Conservation (phyloP, 495 filamentous ascomycete genomes). For the Trichoderma virens region DNA sequence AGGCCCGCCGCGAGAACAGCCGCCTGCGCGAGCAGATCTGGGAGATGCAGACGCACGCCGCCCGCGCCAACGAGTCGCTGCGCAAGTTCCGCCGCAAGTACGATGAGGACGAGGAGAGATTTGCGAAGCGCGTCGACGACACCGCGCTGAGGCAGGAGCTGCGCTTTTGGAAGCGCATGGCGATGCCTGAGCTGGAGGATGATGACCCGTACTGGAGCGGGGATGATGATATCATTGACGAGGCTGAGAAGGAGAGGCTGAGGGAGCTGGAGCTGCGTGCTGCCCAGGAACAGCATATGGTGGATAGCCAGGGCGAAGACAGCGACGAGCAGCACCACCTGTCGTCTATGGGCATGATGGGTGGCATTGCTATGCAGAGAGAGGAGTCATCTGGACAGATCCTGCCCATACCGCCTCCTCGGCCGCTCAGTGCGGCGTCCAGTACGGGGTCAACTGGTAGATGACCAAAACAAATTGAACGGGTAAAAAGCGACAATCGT, state of each 20-base stretch:
- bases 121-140: slow-evolving; percentile 38
- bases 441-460: slow-evolving; percentile 32
- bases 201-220: slow-evolving; percentile 47
- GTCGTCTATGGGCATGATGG: slow-evolving; percentile 22
- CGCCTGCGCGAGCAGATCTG: slow-evolving; percentile 48
- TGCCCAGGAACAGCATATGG: slow-evolving; percentile 30
- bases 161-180: slow-evolving; percentile 49
- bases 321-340: slow-evolving; percentile 20
- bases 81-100: slow-evolving; percentile 40
- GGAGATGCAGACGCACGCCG: slow-evolving; percentile 47
- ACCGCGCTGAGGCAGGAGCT: slow-evolving; percentile 38
- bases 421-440: slow-evolving; percentile 34
- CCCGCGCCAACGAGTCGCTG: slow-evolving; percentile 38
- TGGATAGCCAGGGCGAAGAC: slow-evolving; percentile 20
- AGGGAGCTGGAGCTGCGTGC: slow-evolving; percentile 29
- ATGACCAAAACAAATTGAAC: slow-evolving; percentile 12
- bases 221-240: slow-evolving; percentile 48
- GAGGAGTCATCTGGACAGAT: slow-evolving; percentile 22
- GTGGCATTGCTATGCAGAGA: slow-evolving; percentile 40
- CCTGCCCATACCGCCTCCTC: slow-evolving; percentile 28
- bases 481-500: background rate
- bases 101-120: slow-evolving; percentile 38
- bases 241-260: slow-evolving; percentile 40
- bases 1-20: slow-evolving; percentile 48
- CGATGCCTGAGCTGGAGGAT: slow-evolving; percentile 40